Base-by-base conservation (phyloP, 2,329 filamentous ascomycete genomes). In the Neophaeococcomyces aloes region DNA sequence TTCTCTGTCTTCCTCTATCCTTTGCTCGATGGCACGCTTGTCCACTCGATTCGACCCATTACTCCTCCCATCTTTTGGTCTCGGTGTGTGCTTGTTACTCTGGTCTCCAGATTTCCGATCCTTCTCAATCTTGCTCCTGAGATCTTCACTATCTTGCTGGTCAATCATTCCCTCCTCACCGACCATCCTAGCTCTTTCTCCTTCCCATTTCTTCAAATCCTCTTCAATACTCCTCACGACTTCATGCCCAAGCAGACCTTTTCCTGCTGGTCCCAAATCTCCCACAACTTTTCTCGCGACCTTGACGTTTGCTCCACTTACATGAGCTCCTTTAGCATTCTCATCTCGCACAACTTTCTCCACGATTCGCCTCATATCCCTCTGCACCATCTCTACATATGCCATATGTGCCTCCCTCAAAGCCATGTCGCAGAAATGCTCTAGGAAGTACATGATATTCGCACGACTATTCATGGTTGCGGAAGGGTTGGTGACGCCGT, bases 361-460 rank as follows among this genome's bases (percentile, higher is more conserved):
- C 13, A 98, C 86, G 7, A 98, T 83, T 7, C 84, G 75, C 27
- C 93, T 72, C 31, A 98, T 94, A 60, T 98, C 91, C 36, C 88
- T 75, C 64, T 94, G 85, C 66, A 98, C 85, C 86, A 96, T 95
- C 40, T 83, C 78, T 21, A 95, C 79, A 59, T 94, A 98, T 50
- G 86, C 81, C 42, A 75, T 67, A 55, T 91, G 80, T 4, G 51
- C 76, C 53, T 86, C 84, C 53, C 79, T 83, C 50, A 78, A 74
- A 17, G 86, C 84, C 65, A 86, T 74, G 60, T 96, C 89, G 60
- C 93, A 84, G 54, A 98, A 85, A 55, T 89, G 83, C 59, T 96
- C 89, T 59, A 98, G 83, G 65, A 98, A 98, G 66, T 94, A 98
- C 83, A 98, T 94, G 62, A 98, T 96, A 61, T 98, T 98, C 47